Conservation (phyloP, 129 eudicot species). For the Escallonia rubra region DNA sequence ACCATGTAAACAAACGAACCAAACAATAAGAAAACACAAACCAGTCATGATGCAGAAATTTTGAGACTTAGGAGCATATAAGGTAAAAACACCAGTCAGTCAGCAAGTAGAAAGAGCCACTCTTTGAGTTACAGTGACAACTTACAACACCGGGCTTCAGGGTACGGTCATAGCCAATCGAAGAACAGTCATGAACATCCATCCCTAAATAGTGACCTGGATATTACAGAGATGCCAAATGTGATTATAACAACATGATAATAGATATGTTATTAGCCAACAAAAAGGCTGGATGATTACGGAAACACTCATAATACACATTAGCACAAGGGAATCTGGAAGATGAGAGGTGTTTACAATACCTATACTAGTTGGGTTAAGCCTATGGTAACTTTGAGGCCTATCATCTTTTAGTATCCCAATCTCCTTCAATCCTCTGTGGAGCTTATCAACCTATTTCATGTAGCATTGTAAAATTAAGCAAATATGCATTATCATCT, state of each 20-base stretch:
- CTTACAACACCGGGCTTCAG: conserved; percentile 97
- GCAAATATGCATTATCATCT: conserved; percentile 2
- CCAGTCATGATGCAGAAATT: no score
- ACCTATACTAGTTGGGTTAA: conserved; percentile 96
- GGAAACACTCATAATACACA: not conserved
- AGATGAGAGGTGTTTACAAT: conserved; percentile 2
- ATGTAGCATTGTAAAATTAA: not conserved
- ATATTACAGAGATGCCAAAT: conserved; percentile 3
- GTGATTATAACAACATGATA: not conserved
- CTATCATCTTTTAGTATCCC: conserved; percentile 60
- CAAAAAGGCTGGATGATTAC: not conserved
- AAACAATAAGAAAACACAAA: not conserved
- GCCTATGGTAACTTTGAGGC: conserved; percentile 48
- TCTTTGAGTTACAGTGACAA: conserved; percentile 16
- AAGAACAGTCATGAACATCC: conserved; percentile 95
- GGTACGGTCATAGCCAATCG: conserved; percentile 60
- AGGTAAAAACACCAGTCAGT: not conserved
- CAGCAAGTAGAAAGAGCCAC: not conserved
- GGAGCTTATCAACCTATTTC: conserved; percentile 60
- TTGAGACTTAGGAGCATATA: no score
- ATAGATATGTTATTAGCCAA: no score
- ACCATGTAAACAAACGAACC: not conserved
- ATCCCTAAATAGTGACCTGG: conserved; percentile 93
- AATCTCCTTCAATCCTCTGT: conserved; percentile 61
- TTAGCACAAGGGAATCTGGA: not conserved